These are phyloP conservation scores for Talaromyces trachyspermus DNA, from an alignment of 495 filamentous ascomycete genomes.

Conservation along the genomic window DNA sequence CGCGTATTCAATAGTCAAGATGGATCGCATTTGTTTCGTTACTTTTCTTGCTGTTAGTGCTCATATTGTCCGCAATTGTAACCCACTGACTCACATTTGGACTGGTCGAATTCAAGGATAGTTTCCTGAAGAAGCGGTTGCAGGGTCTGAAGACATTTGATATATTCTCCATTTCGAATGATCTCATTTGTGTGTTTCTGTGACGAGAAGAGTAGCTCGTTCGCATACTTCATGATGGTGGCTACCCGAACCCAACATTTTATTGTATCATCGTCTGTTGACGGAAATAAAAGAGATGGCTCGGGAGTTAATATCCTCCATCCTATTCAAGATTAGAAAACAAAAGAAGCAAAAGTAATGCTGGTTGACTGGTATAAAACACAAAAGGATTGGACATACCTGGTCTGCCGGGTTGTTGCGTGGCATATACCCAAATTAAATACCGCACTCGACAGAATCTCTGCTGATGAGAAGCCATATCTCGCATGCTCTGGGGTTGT, in stretches of 20 bases:
- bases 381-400: constrained; percentile 23
- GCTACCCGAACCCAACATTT: constrained; percentile 68
- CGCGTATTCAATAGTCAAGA: constrained; percentile 70
- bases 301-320: constrained; percentile 1
- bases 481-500: no score
- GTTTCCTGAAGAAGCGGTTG: constrained; percentile 58
- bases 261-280: constrained; percentile 38
- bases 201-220: constrained; percentile 63
- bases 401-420: constrained; percentile 66
- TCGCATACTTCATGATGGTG: constrained; percentile 66
- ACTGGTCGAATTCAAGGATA: constrained; percentile 57
- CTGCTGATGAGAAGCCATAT: background rate
- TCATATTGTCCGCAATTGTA: no score
- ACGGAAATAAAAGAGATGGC: background rate
- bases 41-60: constrained; percentile 21
- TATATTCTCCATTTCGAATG: constrained; percentile 66
- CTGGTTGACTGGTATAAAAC: background rate
- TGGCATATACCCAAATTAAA: constrained; percentile 66
- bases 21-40: constrained; percentile 59
- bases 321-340: background rate
- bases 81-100: constrained; percentile 19
- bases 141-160: constrained; percentile 56
- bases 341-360: background rate
- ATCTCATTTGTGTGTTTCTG: constrained; percentile 63
- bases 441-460: constrained; percentile 65